Base-by-base conservation (phyloP, 1,284 basidiomycete genomes). In the Trichosporon coremiiforme region DNA sequence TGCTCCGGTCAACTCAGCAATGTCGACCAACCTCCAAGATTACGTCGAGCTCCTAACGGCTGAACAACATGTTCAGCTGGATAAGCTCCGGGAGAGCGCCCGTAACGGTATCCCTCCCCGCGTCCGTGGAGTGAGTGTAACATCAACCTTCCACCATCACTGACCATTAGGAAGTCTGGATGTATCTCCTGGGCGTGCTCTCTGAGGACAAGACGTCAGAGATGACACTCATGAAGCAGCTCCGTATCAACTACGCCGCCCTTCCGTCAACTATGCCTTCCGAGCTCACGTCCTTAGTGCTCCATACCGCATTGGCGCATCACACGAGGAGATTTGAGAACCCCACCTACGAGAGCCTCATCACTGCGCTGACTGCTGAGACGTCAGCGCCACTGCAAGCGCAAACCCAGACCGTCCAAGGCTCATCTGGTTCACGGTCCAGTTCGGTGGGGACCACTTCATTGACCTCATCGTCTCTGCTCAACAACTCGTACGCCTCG, bases 151-250 rank as follows among this genome's bases (percentile, higher is more conserved):
- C 25, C 25, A 25, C 3, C 25, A 25, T 25, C 47, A 53, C 50
- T 4, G 4, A 13, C 41, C 25, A 9, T n/a, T 70, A 82, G 79
- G 82, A 83, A 75, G 82, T 82, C 9, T 83, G 82, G 82, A 75
- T 83, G 75, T 83, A 83, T 68, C 81, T 83, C n/a, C 79, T 83
- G 36, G 72, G 74, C 50, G 80, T 82, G 2, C 72, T 83, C 3
- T 76, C 76, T 3, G 70, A 76, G 2, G 80, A 83, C 71, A 82
- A 82, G 74, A 82, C 82, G 5, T 72, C 77, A 41, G 82, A 82
- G 68, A 79, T 82, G 64, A 78, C 80, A 13, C 75, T 77, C 8
- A 73, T 82, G 64, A 73, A 79, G 38, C 68, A 74, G 7, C 75
- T 82, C 7, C 74, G 75, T 8, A 70, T 73, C 9, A 69, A 72